Percentiles rank a stretch among this genome's conserved stretches.
Conservation (phyloP, 768 basidiomycete genomes). For the Suillus sp. region DNA sequence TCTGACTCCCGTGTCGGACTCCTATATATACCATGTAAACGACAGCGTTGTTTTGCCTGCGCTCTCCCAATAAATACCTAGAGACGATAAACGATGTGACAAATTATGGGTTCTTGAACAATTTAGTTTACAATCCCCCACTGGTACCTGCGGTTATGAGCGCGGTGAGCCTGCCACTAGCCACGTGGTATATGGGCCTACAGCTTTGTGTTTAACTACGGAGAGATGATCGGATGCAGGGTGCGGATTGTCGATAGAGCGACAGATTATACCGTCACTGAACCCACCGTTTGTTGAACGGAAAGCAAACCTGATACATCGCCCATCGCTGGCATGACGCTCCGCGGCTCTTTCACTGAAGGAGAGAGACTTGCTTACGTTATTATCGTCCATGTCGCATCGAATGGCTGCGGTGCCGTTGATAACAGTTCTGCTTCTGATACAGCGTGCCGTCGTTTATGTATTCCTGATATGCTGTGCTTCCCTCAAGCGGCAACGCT, state of each 20-base stretch:
- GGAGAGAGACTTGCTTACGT: not conserved
- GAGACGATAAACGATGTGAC: conserved; percentile 82
- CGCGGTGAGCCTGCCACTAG: conserved; percentile 66
- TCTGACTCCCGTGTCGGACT: conserved; percentile 48
- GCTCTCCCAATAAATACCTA: conserved; percentile 53
- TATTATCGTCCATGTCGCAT: conserved; percentile 59
- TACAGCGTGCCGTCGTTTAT: conserved; percentile 68
- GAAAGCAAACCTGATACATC: conserved; percentile 83
- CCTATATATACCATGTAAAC: conserved; percentile 56
- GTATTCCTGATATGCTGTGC: conserved; percentile 71
- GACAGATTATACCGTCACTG: conserved; percentile 65
- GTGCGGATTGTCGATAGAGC: conserved; percentile 78
- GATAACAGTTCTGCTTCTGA: conserved; percentile 75
- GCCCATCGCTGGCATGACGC: conserved; percentile 74
- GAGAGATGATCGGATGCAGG: conserved; percentile 83
- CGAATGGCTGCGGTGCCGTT: conserved; percentile 87
- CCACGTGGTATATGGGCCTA: conserved; percentile 77
- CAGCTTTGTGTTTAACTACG: conserved; percentile 73
- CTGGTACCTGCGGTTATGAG: conserved; percentile 79
- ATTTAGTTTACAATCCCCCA: conserved; percentile 66
- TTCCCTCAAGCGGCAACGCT: conserved; percentile 78
- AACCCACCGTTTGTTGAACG: conserved; percentile 82
- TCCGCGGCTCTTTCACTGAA: conserved; percentile 86
- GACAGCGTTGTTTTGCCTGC: conserved; percentile 60
- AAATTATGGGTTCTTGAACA: conserved; percentile 77